phyloP scores from a whole-genome alignment of 257 asterid genomes.

The Plantago major region DNA sequence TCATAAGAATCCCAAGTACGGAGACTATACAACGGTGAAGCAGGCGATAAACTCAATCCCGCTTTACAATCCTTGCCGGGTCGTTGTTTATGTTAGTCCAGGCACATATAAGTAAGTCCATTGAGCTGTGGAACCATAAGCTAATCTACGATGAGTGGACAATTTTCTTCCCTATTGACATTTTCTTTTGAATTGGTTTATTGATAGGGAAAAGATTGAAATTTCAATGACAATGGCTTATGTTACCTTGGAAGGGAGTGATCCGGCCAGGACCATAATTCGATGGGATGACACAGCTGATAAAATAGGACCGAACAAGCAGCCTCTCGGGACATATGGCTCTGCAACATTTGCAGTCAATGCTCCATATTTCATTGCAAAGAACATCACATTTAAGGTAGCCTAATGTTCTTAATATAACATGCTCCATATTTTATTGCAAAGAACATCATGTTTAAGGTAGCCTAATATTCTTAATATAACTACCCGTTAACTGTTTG shows the following conservation, averaged over 20 bases:
- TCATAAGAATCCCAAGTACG: constrained; percentile 46
- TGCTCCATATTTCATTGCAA: constrained; percentile 82
- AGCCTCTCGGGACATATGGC: constrained; percentile 79
- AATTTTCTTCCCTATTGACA: not conserved
- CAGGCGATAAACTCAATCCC: constrained; percentile 69
- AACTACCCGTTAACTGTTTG: not conserved
- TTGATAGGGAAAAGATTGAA: constrained; percentile 78
- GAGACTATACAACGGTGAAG: constrained; percentile 54
- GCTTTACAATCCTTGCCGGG: constrained; percentile 63
- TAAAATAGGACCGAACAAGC: constrained; percentile 40
- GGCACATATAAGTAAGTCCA: constrained; percentile 66
- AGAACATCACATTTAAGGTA: constrained; percentile 79
- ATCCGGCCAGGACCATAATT: constrained; percentile 49
- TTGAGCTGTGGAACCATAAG: not conserved
- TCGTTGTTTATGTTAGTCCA: constrained; percentile 58
- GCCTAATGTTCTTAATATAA: not conserved
- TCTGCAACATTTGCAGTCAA: constrained; percentile 85
- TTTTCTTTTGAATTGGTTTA: not conserved
- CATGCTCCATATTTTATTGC: constrained; percentile 84
- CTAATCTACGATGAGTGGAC: too few species aligned
- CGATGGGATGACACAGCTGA: constrained; percentile 84
- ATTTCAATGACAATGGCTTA: constrained; percentile 78
- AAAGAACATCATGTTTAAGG: constrained; percentile 76
- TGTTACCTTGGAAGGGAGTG: constrained; percentile 64
- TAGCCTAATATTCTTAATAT: constrained; percentile 3